These are phyloP conservation scores for Luffa aegyptiaca DNA, from an alignment of 306 rosid species.

Conservation along the genomic window DNA sequence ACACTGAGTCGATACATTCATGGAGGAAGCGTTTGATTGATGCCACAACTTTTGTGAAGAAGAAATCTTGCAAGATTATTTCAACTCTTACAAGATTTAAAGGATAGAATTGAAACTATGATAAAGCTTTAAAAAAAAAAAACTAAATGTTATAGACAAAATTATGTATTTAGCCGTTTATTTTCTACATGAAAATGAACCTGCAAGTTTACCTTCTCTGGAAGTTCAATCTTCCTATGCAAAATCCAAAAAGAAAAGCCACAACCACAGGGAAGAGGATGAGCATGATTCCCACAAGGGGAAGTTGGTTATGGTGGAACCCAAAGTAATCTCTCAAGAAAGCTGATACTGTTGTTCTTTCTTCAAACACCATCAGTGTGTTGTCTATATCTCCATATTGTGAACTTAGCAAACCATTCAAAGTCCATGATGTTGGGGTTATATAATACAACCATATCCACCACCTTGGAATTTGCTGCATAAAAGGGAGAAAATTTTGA, in stretches of 20 bases:
- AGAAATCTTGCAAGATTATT: background rate
- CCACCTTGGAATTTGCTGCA: conserved; percentile 47
- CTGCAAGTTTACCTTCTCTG: conserved; percentile 12
- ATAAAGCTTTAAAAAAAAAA: background rate
- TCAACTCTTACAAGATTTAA: background rate
- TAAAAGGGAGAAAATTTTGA: background rate
- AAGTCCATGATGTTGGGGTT: conserved; percentile 36
- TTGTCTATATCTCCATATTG: conserved; percentile 43
- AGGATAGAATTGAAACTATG: background rate
- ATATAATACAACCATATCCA: conserved; percentile 38
- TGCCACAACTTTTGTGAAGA: background rate
- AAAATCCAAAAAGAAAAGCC: conserved; percentile 26
- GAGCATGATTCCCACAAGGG: conserved; percentile 26
- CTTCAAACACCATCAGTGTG: conserved; percentile 18
- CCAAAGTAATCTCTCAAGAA: conserved; percentile 34
- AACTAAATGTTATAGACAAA: background rate
- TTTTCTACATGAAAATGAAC: background rate
- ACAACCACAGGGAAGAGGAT: conserved; percentile 19
- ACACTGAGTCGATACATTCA: too few species aligned
- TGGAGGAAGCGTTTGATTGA: too few species aligned
- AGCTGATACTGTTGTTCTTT: conserved; percentile 17
- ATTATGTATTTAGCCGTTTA: background rate
- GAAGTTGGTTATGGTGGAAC: conserved; percentile 20
- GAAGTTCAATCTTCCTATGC: conserved; percentile 24
- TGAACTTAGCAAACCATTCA: conserved; percentile 32